Evolutionary conservation across 805 yeast species (phyloP), one percentile per base, ranked within the genome.

Genomic region (Wickerhamomyces bisporus): DNA sequence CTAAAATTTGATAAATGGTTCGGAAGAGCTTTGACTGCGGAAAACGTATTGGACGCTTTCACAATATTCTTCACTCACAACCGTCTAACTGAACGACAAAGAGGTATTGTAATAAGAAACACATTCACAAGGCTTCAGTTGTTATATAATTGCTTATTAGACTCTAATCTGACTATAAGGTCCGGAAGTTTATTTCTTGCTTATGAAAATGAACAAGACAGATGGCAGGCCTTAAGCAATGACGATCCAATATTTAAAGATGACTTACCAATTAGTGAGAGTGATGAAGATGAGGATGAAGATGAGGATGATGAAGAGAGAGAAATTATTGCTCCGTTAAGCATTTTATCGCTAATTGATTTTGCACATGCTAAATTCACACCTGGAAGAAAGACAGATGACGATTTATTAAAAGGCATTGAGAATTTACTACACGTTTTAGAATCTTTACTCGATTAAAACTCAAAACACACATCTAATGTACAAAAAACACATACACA

Each of bases 281-380:
- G 52, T 3, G 66, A 57, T 1, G 66, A 61, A 2, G 64, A 53
- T 8, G 61, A 50, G n/a, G 58, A 48, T 6, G 65, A 59, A 5
- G 54, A 50, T 14, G 64, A 57, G 15, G 56, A 55, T 3, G 53
- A 49, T 3, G 58, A 50, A 2, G 57, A 50, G 5, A 60, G 47
- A 1, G 55, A 52, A 32, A 15, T 23, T 35, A 24, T 19, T n/a
- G 39, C 58, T 1, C 65, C 71, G 0, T 55, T 86, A 34, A 81
- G 89, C 43, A 62, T 75, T 6, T 62, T 87, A 36, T 71, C 77
- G 27, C 51, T 89, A 34, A 87, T 93, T 6, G 98, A 93, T 60
- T 88, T 93, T 66, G 97, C 97, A 1, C 98, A 93, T 57, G 75
- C 96, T 0, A 73, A 65, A 43, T 62, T 73, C 41, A 68, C 72